These are phyloP conservation scores for Hypseocharis bilobata DNA, from an alignment of 441 rosid genomes.

Conservation along the genomic window DNA sequence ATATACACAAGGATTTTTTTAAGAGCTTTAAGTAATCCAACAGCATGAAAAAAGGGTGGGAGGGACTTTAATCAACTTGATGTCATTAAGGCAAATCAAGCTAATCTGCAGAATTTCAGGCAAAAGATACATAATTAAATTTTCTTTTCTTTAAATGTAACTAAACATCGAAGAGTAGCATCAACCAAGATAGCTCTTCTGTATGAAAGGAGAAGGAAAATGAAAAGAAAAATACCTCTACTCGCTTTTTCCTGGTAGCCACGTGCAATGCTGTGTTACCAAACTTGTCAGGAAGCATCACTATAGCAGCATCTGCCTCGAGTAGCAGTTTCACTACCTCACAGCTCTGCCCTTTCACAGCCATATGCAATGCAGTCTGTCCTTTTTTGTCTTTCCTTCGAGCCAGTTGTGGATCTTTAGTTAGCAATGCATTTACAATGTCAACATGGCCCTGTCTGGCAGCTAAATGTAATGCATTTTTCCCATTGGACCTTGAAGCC, in stretches of 20 bases:
- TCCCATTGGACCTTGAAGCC: conserved; percentile 66
- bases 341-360: conserved; percentile 85
- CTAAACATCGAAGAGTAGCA: not conserved
- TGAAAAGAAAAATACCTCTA: conserved; percentile 43
- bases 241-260: conserved; percentile 85
- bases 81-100: not conserved
- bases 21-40: not conserved
- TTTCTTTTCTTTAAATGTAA: not conserved
- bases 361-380: conserved; percentile 95
- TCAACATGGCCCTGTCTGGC: conserved; percentile 84
- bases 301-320: conserved; percentile 84
- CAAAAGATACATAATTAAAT: not conserved
- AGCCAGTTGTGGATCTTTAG: conserved; percentile 75
- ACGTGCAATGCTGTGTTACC: conserved; percentile 88
- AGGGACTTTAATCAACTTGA: not conserved
- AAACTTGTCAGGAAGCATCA: conserved; percentile 85
- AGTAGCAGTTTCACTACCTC: conserved; percentile 83
- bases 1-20: not conserved
- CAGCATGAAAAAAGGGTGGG: not conserved
- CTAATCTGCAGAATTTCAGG: not conserved
- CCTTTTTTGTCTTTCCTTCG: conserved; percentile 88
- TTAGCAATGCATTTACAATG: conserved; percentile 59
- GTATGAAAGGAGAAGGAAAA: conserved; percentile 2
- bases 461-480: conserved; percentile 83
- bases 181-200: not conserved